phyloP scores from a whole-genome alignment of 495 filamentous ascomycete genomes.

The Xylaria bambusicola region DNA sequence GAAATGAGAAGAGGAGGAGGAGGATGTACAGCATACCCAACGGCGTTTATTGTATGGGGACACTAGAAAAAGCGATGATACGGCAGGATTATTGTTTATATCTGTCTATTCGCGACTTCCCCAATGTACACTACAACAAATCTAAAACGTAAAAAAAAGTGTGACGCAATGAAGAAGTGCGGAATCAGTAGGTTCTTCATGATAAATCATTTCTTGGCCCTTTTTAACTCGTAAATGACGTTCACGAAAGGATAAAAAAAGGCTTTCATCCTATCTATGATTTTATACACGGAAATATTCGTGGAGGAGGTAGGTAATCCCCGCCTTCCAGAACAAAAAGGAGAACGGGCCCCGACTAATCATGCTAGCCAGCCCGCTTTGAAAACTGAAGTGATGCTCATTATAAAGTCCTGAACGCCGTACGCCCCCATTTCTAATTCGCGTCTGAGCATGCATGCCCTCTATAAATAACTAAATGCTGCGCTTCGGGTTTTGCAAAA shows the following conservation, averaged over 20 bases:
- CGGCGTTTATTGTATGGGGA: not conserved
- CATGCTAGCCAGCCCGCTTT: slow-evolving; percentile 3
- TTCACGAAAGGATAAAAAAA: not conserved
- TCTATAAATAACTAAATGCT: slow-evolving; percentile 1
- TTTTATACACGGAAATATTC: slow-evolving; percentile 10
- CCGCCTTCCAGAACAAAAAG: not conserved
- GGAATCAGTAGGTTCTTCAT: not conserved
- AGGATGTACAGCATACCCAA: not conserved
- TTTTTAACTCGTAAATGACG: no score
- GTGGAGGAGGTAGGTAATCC: not conserved
- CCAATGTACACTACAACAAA: slow-evolving; percentile 10
- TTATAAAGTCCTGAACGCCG: slow-evolving; percentile 14
- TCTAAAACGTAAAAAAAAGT: slow-evolving; percentile 3
- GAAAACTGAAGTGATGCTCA: not conserved
- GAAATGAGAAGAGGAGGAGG: not conserved
- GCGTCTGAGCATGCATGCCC: not conserved
- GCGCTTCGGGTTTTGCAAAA: no score
- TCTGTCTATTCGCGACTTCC: not conserved
- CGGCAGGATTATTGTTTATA: not conserved
- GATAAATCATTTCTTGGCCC: not conserved
- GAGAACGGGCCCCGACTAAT: no score
- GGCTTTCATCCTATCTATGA: slow-evolving; percentile 24
- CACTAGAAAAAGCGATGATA: slow-evolving; percentile 8
- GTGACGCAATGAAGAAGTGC: not conserved
- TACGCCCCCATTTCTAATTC: slow-evolving; percentile 18